A percentile compares a stretch with the other conserved stretches of the same genome.
phyloP scores from a whole-genome alignment of 169 alveolate genomes.

The Toxoplasma gondii region DNA sequence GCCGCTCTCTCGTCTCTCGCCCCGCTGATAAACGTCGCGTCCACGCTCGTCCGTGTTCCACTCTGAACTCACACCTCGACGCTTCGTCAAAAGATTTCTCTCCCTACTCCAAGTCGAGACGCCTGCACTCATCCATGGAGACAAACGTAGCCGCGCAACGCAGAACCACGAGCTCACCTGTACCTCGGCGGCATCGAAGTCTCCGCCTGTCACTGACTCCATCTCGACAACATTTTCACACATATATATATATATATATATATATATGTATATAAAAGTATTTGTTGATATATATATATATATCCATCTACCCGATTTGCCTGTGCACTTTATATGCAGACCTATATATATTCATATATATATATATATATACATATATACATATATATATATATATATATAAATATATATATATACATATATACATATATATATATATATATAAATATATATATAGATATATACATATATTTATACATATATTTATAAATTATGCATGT shows the following conservation, averaged over 20 bases:
- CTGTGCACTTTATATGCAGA: neutral
- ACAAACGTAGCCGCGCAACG: too few relatives aligned
- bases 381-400: too few relatives aligned
- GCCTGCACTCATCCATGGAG: too few relatives aligned
- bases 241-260: too few relatives aligned
- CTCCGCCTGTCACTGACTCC: neutral
- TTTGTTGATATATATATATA: neutral
- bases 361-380: neutral
- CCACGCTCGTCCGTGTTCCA: conserved; percentile 6
- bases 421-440: too few relatives aligned
- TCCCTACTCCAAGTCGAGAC: too few relatives aligned
- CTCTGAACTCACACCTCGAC: too few relatives aligned
- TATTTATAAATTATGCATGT: neutral
- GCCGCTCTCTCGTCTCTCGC: neutral
- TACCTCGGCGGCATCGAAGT: too few relatives aligned
- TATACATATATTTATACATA: neutral
- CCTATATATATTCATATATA: neutral
- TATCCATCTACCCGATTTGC: neutral
- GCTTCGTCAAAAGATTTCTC: too few relatives aligned
- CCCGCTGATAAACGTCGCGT: neutral
- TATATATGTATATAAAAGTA: neutral
- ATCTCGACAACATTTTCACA: neutral
- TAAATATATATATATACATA: too few relatives aligned
- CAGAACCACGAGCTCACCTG: too few relatives aligned
- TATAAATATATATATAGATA: too few relatives aligned